Base-by-base conservation (phyloP, 1,284 basidiomycete species). In the Fomitiporia mediterranea region DNA sequence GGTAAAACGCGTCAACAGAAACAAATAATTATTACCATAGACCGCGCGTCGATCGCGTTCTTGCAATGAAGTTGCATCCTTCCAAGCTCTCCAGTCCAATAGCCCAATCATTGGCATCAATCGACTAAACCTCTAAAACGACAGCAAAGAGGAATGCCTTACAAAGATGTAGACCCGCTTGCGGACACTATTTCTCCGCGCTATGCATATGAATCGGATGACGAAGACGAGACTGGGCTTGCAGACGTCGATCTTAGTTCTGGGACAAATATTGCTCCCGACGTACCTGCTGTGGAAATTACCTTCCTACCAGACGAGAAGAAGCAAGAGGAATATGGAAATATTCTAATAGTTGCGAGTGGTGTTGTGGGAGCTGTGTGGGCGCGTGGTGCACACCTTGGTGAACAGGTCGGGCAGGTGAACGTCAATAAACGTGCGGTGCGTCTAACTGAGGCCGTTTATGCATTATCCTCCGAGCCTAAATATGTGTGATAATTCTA, bases 171-270 rank as follows among this genome's bases (percentile, higher is more conserved):
- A 19, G 77, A 85, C 64, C 78, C 81, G 7, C 71, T 84, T 21
- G 73, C 73, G 58, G 84, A 85, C 63, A 70, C 73, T 37, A 69
- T 72, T 5, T 79, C 83, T 0, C 79, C 83, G 30, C 76, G 84
- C 53, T 76, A 86, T 58, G 79, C 78, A 34, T 69, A 84, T 50
- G 83, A 86, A 65, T 85, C 83, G 1, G 84, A 86, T 56, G 83
- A 85, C 9, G 79, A 84, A 62, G 82, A 86, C 57, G 81, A 84
- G 61, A 80, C 85, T 55, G 81, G 84, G 61, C n/a, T 19, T 23
- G 13, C 23, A 17, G 21, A 23, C 17, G 21, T 21, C 17, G 39
- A 17, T 6, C 2, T 40, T 8, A 40, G 19, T 37, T 25, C 42
- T 4, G 11, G 21, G 3, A 4, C 42, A n/a, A 17, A 15, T 5